Evolutionary conservation across 495 filamentous ascomycete genomes (phyloP), one percentile per base, ranked within the genome.

Genomic region (Podospora conica): DNA sequence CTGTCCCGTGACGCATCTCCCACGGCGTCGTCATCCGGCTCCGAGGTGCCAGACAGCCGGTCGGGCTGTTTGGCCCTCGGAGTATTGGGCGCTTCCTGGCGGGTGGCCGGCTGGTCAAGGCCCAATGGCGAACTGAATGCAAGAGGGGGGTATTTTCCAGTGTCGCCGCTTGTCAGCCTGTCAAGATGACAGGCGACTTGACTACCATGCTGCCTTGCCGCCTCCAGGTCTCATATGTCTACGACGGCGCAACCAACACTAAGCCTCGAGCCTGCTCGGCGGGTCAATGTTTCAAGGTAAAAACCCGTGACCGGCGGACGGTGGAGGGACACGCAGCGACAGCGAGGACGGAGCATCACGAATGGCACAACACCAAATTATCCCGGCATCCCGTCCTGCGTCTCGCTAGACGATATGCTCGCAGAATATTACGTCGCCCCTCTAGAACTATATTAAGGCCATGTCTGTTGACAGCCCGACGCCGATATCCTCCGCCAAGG

Each of bases 371-470:
- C 62, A 48, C 53, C n/a, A 28, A 21, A 28, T 64, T 64, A 55
- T 24, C 54, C 62, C 27, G 62, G 20, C 20, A n/a, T 58, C 55
- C 53, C 62, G 53, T 54, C 33, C 33, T 40, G 23, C 31, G 21
- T 24, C 54, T 21, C 23, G 54, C 40, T 48, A 8, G 40, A 48
- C 40, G 40, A 48, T 25, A 53, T 25, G 28, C 58, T 48, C 54
- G 55, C 63, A 58, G 57, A 55, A 57, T 40, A 53, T 58, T 58
- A 58, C 63, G 29, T 64, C 54, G 63, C 29, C 63, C 53, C 28
- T 48, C 33, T 40, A 6, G 33, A 40, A 18, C 62, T 58, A 64
- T 64, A 64, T 64, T 64, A 64, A 48, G 62, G 54, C 28, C 63
- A 21, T 24, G 15, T 48, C 15, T 15, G 40, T 48, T 48, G 40